Evolutionary conservation across 345 rosid species (phyloP).

Genomic region (thale cress (Arabidopsis thaliana)): TAIR10.1 NC_003076.8:25778501-25779000

Average conservation of each 20-base stretch:
- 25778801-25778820: background rate
- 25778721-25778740: slow-evolving; percentile 72
- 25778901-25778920: background rate
- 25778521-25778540: slow-evolving; percentile 62
- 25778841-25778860: background rate
- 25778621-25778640: slow-evolving; percentile 62
- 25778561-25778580: slow-evolving; percentile 55
- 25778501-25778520: slow-evolving; percentile 52
- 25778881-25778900: background rate
- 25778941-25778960: too few species aligned
- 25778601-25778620: slow-evolving; percentile 73
- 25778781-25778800: background rate
- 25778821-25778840: slow-evolving; percentile 1
- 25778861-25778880: background rate
- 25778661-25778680: slow-evolving; percentile 38
- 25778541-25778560: slow-evolving; percentile 62
- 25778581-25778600: slow-evolving; percentile 69
- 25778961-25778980: too few species aligned
- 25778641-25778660: slow-evolving; percentile 74
- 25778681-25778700: slow-evolving; percentile 26
- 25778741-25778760: slow-evolving; percentile 55
- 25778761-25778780: background rate
- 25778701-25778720: slow-evolving; percentile 42
- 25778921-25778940: too few species aligned
- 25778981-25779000: too few species aligned